Percentiles rank a stretch among this genome's conserved stretches.
These are phyloP conservation scores for Arabidopsis thaliana DNA, from an alignment of 345 rosid species.

Conservation along the genomic window DNA sequence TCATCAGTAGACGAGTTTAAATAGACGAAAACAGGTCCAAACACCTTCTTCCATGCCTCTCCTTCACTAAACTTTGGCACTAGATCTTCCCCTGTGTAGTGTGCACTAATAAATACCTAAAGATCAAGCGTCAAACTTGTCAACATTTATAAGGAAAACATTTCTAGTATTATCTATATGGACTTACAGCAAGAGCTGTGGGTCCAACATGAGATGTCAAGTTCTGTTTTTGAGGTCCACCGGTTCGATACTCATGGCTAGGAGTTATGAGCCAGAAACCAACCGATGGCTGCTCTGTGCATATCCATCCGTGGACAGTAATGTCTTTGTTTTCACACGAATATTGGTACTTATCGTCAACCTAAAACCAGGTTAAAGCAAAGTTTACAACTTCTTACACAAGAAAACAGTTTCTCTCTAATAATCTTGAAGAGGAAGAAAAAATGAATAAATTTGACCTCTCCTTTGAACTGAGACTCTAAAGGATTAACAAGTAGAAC, in stretches of 20 bases:
- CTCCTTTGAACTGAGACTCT: constrained; percentile 75
- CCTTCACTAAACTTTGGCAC: constrained; percentile 62
- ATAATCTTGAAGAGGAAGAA: constrained; percentile 7
- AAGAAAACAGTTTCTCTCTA: constrained; percentile 2
- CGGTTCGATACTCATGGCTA: constrained; percentile 79
- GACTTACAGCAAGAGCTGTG: constrained; percentile 68
- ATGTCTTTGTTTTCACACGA: constrained; percentile 77
- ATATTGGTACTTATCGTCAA: constrained; percentile 93
- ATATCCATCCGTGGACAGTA: constrained; percentile 86
- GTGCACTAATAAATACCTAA: constrained; percentile 86
- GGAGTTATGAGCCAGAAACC: constrained; percentile 98
- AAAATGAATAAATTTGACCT: constrained; percentile 48
- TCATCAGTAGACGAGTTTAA: constrained; percentile 61
- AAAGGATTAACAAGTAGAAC: constrained; percentile 71
- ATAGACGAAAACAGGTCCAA: constrained; percentile 88
- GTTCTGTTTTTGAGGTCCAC: constrained; percentile 86
- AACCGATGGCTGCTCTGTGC: constrained; percentile 56
- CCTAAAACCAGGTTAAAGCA: constrained; percentile 47
- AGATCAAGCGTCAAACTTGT: neutral
- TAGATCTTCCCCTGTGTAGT: constrained; percentile 81
- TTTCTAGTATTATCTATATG: neutral
- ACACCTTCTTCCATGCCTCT: constrained; percentile 91
- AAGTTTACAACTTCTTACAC: neutral
- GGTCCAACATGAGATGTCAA: constrained; percentile 94
- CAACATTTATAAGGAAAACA: neutral